These are phyloP conservation scores for Schoenoplectus tabernaemontani DNA, from an alignment of 202 grass and related monocot genomes.

Conservation along the genomic window DNA sequence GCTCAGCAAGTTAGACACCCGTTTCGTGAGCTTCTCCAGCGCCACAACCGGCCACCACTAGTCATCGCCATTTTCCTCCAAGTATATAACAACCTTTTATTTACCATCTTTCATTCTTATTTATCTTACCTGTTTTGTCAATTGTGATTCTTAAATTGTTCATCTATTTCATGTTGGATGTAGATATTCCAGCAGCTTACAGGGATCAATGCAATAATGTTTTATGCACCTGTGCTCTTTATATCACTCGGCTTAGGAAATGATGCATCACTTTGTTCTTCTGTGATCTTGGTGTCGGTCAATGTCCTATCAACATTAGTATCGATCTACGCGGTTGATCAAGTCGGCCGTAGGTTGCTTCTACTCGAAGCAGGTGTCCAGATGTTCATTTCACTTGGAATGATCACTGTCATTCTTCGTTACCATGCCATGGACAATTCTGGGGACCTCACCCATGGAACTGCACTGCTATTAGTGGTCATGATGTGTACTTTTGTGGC, in stretches of 20 bases:
- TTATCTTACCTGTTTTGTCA: not conserved
- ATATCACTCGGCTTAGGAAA: constrained; percentile 37
- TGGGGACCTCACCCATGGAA: constrained; percentile 3
- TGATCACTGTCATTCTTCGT: constrained; percentile 27
- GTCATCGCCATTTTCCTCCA: constrained; percentile 28
- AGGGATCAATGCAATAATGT: constrained; percentile 46
- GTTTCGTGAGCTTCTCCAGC: constrained; percentile 16
- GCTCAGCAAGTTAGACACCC: constrained; percentile 19
- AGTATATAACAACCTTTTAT: constrained; percentile 2
- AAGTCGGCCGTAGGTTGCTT: constrained; percentile 28
- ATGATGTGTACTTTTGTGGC: constrained; percentile 36
- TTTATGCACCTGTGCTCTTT: constrained; percentile 43
- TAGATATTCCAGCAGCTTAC: constrained; percentile 44
- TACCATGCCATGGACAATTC: constrained; percentile 12
- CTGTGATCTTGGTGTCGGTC: constrained; percentile 32
- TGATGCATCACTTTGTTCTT: constrained; percentile 26
- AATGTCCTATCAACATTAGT: constrained; percentile 39
- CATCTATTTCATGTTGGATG: constrained; percentile 6
- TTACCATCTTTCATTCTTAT: not conserved
- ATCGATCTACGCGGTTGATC: constrained; percentile 34
- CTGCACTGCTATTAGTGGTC: constrained; percentile 23
- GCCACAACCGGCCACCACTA: constrained; percentile 19
- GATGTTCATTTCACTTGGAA: constrained; percentile 33
- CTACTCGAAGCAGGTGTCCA: constrained; percentile 39
- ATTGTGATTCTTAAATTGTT: constrained; percentile 1